Evolutionary conservation across 2,329 filamentous ascomycete species (phyloP).

Genomic region (Emergomyces africanus): DNA sequence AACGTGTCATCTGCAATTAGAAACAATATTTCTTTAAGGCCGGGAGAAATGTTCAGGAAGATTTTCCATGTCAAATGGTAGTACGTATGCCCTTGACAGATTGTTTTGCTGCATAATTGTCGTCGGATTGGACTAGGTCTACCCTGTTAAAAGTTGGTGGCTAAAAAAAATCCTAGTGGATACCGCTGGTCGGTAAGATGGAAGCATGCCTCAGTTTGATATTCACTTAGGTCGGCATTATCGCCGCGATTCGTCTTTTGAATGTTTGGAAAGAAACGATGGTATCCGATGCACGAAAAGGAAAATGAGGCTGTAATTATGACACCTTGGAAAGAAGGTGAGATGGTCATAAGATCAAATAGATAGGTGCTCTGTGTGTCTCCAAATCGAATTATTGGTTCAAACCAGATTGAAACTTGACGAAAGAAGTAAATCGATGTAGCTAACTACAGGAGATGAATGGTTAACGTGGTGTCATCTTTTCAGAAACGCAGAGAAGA

Average conservation of each 20-base stretch:
- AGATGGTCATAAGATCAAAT: not conserved
- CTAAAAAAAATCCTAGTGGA: no score
- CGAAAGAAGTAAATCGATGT: not conserved
- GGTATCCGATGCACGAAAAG: not conserved
- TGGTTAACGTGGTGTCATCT: not conserved
- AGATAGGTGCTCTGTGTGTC: not conserved
- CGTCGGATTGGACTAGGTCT: not conserved
- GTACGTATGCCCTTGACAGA: not conserved
- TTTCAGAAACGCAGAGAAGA: not conserved
- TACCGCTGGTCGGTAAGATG: not conserved
- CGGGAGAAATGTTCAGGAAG: not conserved
- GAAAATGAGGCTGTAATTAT: not conserved
- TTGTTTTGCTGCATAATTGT: not conserved
- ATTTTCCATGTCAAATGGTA: not conserved
- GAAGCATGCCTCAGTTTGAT: not conserved
- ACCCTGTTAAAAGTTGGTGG: no score
- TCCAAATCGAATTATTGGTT: not conserved
- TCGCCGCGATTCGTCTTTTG: not conserved
- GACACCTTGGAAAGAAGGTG: not conserved
- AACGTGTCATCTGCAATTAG: not conserved
- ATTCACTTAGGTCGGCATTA: not conserved
- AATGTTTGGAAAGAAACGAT: not conserved
- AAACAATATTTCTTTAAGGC: not conserved
- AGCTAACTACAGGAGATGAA: not conserved
- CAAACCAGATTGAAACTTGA: not conserved